Evolutionary conservation across 1,139 yeast genomes (phyloP).

Genomic region (Suhomyces chickasaworum): DNA sequence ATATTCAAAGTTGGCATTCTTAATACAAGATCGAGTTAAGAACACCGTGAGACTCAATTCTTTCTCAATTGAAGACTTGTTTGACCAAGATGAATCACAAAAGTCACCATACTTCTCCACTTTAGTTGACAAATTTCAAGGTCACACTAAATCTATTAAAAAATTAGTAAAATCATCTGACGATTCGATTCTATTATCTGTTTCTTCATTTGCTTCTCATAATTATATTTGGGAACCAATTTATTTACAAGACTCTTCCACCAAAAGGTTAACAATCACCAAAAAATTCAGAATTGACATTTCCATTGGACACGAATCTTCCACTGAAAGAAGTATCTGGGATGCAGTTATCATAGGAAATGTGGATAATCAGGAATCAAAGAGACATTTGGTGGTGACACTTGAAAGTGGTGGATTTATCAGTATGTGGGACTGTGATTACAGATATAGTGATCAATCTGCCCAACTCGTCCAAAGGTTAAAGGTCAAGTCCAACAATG

Average conservation of each 20-base stretch:
- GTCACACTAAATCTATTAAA: conserved; percentile 80
- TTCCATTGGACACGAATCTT: background rate
- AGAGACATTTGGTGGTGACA: conserved; percentile 46
- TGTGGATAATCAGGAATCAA: conserved; percentile 21
- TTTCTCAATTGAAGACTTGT: conserved; percentile 19
- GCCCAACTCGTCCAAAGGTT: conserved; percentile 28
- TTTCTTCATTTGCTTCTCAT: conserved; percentile 50
- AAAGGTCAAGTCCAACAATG: conserved; percentile 14
- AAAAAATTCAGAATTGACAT: conserved; percentile 39
- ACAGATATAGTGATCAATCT: conserved; percentile 32
- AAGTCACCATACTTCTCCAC: background rate
- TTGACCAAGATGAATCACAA: background rate
- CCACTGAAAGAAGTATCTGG: conserved; percentile 24
- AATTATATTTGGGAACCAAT: conserved; percentile 68
- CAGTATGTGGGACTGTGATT: conserved; percentile 67
- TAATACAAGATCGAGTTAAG: conserved; percentile 44
- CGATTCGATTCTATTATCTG: conserved; percentile 37
- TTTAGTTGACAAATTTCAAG: conserved; percentile 60
- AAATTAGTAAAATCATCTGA: conserved; percentile 58
- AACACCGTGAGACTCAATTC: conserved; percentile 36
- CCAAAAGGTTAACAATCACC: conserved; percentile 32
- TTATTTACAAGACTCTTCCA: conserved; percentile 24
- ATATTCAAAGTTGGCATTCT: conserved; percentile 23
- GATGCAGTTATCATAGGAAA: conserved; percentile 41
- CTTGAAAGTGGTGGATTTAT: conserved; percentile 57